A percentile compares a stretch with the other conserved stretches of the same genome.
phyloP scores from a whole-genome alignment of 768 basidiomycete species.

The Clavaria fumosa region DNA sequence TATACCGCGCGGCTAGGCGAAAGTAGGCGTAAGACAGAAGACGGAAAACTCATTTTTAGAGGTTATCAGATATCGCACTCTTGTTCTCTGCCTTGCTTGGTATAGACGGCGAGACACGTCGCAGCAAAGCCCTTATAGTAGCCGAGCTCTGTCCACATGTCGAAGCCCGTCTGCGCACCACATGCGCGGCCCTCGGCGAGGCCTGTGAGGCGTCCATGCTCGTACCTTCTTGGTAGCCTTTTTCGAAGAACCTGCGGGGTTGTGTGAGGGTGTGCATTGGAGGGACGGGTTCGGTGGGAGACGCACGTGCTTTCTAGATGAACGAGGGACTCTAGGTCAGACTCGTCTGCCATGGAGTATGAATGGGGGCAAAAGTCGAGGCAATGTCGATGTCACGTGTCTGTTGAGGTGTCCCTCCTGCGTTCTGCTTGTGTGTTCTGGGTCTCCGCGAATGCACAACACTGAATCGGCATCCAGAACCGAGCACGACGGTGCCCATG shows the following conservation, averaged over 20 bases:
- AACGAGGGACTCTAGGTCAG: slow-evolving; percentile 46
- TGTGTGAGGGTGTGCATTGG: slow-evolving; percentile 6
- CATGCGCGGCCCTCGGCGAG: slow-evolving; percentile 82
- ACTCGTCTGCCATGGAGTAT: too few relatives aligned
- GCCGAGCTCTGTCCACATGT: slow-evolving; percentile 95
- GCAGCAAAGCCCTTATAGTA: slow-evolving; percentile 79
- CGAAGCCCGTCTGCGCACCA: slow-evolving; percentile 81
- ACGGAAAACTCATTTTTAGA: neutral
- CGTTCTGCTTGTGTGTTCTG: too few relatives aligned
- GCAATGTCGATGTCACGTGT: too few relatives aligned
- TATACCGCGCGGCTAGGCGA: slow-evolving; percentile 35
- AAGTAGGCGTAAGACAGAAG: slow-evolving; percentile 1
- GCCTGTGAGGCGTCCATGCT: slow-evolving; percentile 81
- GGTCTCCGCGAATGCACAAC: too few relatives aligned
- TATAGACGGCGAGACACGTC: slow-evolving; percentile 46
- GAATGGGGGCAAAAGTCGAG: too few relatives aligned
- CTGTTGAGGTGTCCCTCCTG: too few relatives aligned
- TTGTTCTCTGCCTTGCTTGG: slow-evolving; percentile 26
- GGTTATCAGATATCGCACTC: slow-evolving; percentile 24
- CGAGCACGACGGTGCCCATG: too few relatives aligned
- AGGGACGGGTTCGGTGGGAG: slow-evolving; percentile 6
- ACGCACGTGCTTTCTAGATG: slow-evolving; percentile 49
- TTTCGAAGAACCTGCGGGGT: slow-evolving; percentile 54
- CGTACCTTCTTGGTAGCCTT: slow-evolving; percentile 64
- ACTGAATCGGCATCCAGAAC: too few relatives aligned